Evolutionary conservation across 2,329 filamentous ascomycete genomes (phyloP), one percentile per base, ranked within the genome.

Genomic region (Rosellinia necatrix): DNA sequence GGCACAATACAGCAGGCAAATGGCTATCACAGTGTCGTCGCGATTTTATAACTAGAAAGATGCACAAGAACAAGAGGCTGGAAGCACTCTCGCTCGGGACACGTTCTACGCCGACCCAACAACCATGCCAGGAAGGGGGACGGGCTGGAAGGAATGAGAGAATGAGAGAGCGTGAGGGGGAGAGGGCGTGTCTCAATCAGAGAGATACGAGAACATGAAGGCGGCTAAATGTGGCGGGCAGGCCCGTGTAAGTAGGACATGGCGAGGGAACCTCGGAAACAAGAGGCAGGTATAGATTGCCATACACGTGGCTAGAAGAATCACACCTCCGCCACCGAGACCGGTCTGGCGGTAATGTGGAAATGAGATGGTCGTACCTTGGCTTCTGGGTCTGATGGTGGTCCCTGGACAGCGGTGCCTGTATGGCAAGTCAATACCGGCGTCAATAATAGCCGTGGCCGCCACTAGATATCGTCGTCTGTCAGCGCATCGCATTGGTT

Each of bases 331-430:
- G 32, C 44, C 21, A 48, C 49, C 29, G 41, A 52, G 51, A 52
- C 51, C 43, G 46, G 47, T 58, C 27, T 41, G 30, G 17, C 52
- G 43, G 41, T 44, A 43, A 52, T 53, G 51, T 55, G 55, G 51
- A 60, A 58, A 58, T 60, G 55, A 58, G 43, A 60, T 58, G 51
- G 47, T 60, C 58, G 55, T 60, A 60, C 58, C 58, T 60, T n/a
- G 19, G 9, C 24, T 49, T 49, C 19, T 13, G 32, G 12, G 53
- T 47, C 43, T 49, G 41, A 48, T 40, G 29, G 29, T 24, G 25
- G 29, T 27, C 49, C 35, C 25, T 38, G 29, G 17, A 42, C 25
- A 49, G 27, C 10, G 41, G 24, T 30, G 10, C 6, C 25, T 32
- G n/a, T 13, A 15, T 42, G 43, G 30, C 24, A 24, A 42, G 40